Conservation (phyloP, 78 protist species). For the Bodo saltans region DNA sequence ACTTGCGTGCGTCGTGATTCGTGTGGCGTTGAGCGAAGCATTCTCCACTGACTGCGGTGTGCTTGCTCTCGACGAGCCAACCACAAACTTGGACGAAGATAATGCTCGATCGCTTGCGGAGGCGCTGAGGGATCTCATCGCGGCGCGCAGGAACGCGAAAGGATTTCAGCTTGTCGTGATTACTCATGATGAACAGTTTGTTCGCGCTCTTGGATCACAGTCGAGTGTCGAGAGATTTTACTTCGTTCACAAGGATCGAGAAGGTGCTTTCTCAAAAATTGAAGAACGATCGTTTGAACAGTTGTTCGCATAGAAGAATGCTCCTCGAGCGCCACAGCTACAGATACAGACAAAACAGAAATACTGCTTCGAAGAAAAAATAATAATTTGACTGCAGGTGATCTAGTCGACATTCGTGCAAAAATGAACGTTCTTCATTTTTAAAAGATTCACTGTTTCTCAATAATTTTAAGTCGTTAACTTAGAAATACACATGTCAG, state of each 20-base stretch:
- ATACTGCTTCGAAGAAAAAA: too few relatives aligned
- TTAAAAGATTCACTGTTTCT: too few relatives aligned
- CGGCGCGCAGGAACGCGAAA: conserved; percentile 57
- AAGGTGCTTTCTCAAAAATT: not conserved
- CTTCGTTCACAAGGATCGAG: not conserved
- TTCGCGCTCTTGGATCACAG: conserved; percentile 29
- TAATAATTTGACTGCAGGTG: too few relatives aligned
- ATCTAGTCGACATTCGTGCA: too few relatives aligned
- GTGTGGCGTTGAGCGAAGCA: conserved; percentile 96
- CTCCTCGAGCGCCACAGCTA: too few relatives aligned
- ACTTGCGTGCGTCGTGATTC: conserved; percentile 92
- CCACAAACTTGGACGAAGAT: conserved; percentile 93
- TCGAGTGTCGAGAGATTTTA: not conserved
- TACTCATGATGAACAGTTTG: conserved; percentile 98
- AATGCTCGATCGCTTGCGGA: conserved; percentile 82
- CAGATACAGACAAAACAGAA: too few relatives aligned
- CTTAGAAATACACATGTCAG: too few relatives aligned
- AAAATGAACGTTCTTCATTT: too few relatives aligned
- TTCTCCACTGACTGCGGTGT: conserved; percentile 96
- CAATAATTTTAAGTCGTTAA: too few relatives aligned
- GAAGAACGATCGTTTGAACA: not conserved
- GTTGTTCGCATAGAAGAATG: not conserved
- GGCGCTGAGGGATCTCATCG: conserved; percentile 31
- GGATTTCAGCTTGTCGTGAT: conserved; percentile 96
- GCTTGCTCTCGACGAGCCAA: conserved; percentile 99